Base-by-base conservation (phyloP, 2,329 filamentous ascomycete species). In the Dactylellina haptotyla region DNA sequence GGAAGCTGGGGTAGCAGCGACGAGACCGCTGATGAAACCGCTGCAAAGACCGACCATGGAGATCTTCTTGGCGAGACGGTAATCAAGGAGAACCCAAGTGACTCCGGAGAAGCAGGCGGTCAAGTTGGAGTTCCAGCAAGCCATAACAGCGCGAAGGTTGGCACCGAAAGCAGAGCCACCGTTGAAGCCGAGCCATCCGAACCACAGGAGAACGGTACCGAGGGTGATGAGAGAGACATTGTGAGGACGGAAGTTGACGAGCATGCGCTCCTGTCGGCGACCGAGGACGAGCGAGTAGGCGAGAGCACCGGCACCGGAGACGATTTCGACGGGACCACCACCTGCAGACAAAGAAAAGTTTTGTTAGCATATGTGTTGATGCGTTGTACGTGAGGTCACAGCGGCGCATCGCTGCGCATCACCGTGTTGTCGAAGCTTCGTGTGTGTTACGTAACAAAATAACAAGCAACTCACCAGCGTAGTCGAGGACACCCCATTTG, bases 171-270 rank as follows among this genome's bases (percentile, higher is more conserved):
- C 85, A 23, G 93, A 97, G 76, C 95, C 95, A 78, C 94, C 95
- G 85, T 99, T 99, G 88, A 99, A 99, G 63, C 93, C 95, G 76
- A 99, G 86, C 95, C 95, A 99, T 79, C 95, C 95, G 79, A 98
- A 98, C 93, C 93, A 98, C 65, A 99, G 92, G 78, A 99, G 87
- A 76, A 97, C 87, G 2, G 95, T 98, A 75, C 95, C 95, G 78
- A 98, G 89, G 0, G 95, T 93, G 83, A 99, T 97, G 79, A 98
- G 87, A 4, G 93, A 97, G 77, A 98, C 95, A 84, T 99, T 99
- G 86, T 99, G 95, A 16, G 95, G 95, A 77, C 95, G 92, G 87
- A 98, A 98, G 87, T 98, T 98, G 83, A 97, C 88, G 92, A 98
- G 97, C 93, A 98, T 97, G 84, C 93, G 95, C 84, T 98, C 94